These are phyloP conservation scores for Gleditsia sinensis DNA, from an alignment of 306 rosid genomes.

Conservation along the genomic window DNA sequence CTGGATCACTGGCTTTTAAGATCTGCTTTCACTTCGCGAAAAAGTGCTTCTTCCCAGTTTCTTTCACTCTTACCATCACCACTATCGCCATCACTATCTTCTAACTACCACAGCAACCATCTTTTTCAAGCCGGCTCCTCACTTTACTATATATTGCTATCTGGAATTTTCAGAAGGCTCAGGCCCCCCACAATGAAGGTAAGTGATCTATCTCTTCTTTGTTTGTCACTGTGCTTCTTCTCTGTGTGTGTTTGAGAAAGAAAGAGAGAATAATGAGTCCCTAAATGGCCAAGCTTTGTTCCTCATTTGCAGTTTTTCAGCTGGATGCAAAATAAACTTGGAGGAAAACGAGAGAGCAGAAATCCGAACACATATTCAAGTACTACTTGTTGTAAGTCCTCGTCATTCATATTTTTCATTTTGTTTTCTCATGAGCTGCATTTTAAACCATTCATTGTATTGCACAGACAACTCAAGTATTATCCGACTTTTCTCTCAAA, in stretches of 20 bases:
- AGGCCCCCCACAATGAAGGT: constrained; percentile 16
- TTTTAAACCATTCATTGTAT: too few relatives aligned
- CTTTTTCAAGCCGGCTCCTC: neutral
- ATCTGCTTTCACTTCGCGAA: constrained; percentile 27
- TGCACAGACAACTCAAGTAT: too few relatives aligned
- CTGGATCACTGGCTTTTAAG: constrained; percentile 50
- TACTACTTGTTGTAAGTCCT: constrained; percentile 54
- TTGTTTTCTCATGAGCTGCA: too few relatives aligned
- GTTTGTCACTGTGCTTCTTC: too few relatives aligned
- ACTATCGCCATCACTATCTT: constrained; percentile 20
- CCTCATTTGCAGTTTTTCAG: constrained; percentile 59
- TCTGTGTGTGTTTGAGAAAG: neutral
- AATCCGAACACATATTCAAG: constrained; percentile 38
- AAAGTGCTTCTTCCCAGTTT: neutral
- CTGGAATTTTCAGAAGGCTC: neutral
- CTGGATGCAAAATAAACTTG: constrained; percentile 76
- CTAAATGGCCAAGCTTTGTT: neutral
- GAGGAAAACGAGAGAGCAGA: constrained; percentile 50
- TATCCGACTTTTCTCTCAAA: too few relatives aligned
- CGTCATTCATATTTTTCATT: neutral
- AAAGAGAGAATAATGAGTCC: neutral
- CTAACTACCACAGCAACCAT: constrained; percentile 1
- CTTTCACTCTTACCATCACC: constrained; percentile 24
- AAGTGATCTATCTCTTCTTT: too few relatives aligned
- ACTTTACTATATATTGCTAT: neutral